These are phyloP conservation scores for Acmispon strigosus DNA, from an alignment of 306 rosid species.

Conservation along the genomic window DNA sequence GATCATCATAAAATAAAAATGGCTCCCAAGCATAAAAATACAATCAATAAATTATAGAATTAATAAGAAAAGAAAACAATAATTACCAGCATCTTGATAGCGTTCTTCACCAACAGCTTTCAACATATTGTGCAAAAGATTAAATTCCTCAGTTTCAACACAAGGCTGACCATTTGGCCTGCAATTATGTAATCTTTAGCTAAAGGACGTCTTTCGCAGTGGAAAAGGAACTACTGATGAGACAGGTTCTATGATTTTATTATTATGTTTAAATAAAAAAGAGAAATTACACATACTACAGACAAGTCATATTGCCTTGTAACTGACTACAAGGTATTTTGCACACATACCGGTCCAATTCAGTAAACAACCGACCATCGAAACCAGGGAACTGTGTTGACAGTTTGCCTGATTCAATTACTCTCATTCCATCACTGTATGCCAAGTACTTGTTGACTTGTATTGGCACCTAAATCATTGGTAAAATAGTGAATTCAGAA, in stretches of 20 bases:
- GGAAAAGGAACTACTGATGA: background rate
- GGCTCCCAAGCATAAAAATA: too few species aligned
- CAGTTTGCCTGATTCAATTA: slow-evolving; percentile 81
- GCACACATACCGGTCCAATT: slow-evolving; percentile 67
- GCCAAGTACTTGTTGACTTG: slow-evolving; percentile 92
- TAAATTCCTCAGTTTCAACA: slow-evolving; percentile 72
- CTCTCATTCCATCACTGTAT: slow-evolving; percentile 90
- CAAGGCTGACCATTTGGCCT: slow-evolving; percentile 96
- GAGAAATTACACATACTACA: background rate
- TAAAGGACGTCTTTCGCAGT: background rate
- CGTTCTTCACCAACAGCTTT: slow-evolving; percentile 94
- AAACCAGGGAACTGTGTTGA: slow-evolving; percentile 49
- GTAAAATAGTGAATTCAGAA: background rate
- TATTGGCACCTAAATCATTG: slow-evolving; percentile 68
- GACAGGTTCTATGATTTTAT: background rate
- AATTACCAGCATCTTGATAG: slow-evolving; percentile 90
- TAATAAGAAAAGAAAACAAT: background rate
- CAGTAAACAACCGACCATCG: slow-evolving; percentile 75
- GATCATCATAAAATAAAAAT: background rate
- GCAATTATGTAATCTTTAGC: slow-evolving; percentile 22
- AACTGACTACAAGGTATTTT: background rate
- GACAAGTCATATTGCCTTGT: background rate
- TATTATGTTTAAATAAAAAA: background rate
- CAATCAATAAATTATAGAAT: background rate
- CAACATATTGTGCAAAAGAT: slow-evolving; percentile 86